phyloP scores from a whole-genome alignment of 176 grass and related monocot genomes.

The Typha latifolia region DNA sequence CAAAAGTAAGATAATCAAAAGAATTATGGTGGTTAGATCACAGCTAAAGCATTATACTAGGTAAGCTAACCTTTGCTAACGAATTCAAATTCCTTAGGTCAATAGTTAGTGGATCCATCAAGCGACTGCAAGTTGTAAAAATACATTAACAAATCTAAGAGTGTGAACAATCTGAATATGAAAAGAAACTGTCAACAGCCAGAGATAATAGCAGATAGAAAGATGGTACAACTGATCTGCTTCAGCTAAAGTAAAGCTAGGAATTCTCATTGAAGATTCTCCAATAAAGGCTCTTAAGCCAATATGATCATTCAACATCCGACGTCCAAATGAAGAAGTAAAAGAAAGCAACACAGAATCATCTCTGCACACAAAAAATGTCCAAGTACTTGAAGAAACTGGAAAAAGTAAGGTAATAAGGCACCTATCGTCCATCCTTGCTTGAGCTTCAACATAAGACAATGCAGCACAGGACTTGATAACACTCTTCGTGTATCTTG shows the following conservation, averaged over 20 bases:
- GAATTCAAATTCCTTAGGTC: constrained; percentile 92
- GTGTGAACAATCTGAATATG: constrained; percentile 14
- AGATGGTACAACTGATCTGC: too few species aligned
- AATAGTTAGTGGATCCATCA: constrained; percentile 84
- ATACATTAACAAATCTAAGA: background rate
- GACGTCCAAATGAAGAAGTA: too few species aligned
- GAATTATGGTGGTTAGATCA: background rate
- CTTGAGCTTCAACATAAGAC: constrained; percentile 98
- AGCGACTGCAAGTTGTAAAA: constrained; percentile 49
- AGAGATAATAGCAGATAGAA: too few species aligned
- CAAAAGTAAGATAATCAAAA: background rate
- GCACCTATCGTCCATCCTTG: constrained; percentile 97
- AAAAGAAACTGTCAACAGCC: background rate
- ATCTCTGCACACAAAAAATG: background rate
- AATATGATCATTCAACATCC: too few species aligned
- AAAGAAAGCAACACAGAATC: background rate
- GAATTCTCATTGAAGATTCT: background rate
- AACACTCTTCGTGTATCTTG: constrained; percentile 85
- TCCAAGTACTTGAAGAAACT: background rate
- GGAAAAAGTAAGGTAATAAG: background rate
- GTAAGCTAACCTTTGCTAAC: constrained; percentile 68
- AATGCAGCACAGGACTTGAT: constrained; percentile 97
- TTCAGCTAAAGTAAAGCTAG: background rate
- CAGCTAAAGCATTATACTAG: constrained; percentile 6
- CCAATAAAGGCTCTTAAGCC: background rate